Evolutionary conservation across 768 basidiomycete species (phyloP).

Genomic region (Agrocybe chaxingu): DNA sequence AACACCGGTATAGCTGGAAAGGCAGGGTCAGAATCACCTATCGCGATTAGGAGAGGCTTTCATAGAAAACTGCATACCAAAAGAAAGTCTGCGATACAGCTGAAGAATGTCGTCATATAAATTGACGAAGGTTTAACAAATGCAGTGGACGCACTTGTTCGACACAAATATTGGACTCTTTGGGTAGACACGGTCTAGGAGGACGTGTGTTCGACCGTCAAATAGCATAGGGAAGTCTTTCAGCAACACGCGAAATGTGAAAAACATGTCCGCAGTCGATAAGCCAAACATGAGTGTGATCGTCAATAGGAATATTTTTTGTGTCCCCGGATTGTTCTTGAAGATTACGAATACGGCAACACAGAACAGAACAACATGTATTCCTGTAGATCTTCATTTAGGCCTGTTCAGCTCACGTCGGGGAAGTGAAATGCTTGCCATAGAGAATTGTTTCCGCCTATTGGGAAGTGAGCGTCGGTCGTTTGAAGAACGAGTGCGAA

Average conservation of each 20-base stretch:
- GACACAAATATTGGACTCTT: conserved; percentile 8
- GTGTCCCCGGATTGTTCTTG: conserved; percentile 2
- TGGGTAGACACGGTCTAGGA: conserved; percentile 4
- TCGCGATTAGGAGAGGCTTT: no score
- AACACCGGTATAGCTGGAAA: conserved; percentile 5
- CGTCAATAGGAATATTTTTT: conserved; percentile 4
- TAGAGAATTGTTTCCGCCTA: not conserved
- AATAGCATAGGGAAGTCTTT: conserved; percentile 3
- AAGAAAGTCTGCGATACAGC: conserved; percentile 1
- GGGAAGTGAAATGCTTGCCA: not conserved
- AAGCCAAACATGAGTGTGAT: conserved; percentile 7
- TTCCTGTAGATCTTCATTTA: not conserved
- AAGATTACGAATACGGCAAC: not conserved
- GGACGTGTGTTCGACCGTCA: not conserved
- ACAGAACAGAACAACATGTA: not conserved
- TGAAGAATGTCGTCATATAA: not conserved
- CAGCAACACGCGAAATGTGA: conserved; percentile 5
- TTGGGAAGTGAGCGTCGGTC: no score
- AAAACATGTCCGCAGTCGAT: conserved; percentile 3
- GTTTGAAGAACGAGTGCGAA: no score
- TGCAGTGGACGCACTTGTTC: conserved; percentile 1
- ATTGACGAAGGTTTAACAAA: not conserved
- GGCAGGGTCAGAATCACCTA: not conserved
- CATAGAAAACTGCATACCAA: not conserved
- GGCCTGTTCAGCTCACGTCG: not conserved